phyloP scores from a whole-genome alignment of 768 basidiomycete genomes.

The Suillus decipiens region DNA sequence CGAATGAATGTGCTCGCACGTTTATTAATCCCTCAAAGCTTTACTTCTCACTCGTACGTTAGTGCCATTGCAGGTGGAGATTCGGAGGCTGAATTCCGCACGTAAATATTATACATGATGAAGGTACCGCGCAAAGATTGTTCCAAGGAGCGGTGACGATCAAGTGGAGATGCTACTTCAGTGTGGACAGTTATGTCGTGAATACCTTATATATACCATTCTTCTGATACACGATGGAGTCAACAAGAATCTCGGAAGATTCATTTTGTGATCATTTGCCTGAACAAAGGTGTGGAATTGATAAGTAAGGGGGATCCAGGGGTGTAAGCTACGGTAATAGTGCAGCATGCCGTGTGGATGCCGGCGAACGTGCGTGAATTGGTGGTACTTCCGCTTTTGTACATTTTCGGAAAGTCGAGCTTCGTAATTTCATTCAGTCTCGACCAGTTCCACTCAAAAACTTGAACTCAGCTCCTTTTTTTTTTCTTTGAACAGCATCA shows the following conservation, averaged over 20 bases:
- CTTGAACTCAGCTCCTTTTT: slow-evolving; percentile 6
- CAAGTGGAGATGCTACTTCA: background rate
- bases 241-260: background rate
- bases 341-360: slow-evolving; percentile 24
- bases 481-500: background rate
- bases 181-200: background rate
- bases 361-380: slow-evolving; percentile 41
- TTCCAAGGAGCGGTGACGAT: slow-evolving; percentile 1
- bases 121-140: background rate
- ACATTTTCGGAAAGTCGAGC: slow-evolving; percentile 23
- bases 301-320: slow-evolving; percentile 13
- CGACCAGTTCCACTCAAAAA: slow-evolving; percentile 33
- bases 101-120: background rate
- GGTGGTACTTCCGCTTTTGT: slow-evolving; percentile 27
- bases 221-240: slow-evolving; percentile 5
- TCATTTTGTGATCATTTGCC: background rate
- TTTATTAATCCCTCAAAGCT: slow-evolving; percentile 8
- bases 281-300: background rate
- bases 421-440: slow-evolving; percentile 39
- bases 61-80: slow-evolving; percentile 3
- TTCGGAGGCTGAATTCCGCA: background rate
- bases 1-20: slow-evolving; percentile 49
- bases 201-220: background rate
- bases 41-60: slow-evolving; percentile 13
- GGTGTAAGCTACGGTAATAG: slow-evolving; percentile 14